Evolutionary conservation across 2,329 filamentous ascomycete species (phyloP).

Genomic region (Podosphaera fusca): DNA sequence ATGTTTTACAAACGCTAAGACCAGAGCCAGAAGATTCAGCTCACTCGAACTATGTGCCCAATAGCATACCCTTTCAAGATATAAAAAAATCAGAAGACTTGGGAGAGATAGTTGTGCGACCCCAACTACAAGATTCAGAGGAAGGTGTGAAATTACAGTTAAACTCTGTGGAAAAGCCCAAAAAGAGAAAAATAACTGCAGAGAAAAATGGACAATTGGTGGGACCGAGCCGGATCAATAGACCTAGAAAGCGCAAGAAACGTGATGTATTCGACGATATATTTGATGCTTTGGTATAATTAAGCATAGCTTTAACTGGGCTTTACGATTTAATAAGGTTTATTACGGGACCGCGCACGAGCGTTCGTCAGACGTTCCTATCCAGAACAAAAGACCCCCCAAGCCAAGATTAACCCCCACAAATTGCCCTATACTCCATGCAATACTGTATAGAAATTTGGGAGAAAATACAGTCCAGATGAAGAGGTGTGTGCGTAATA

Average conservation of each 20-base stretch:
- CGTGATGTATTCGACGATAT: slow-evolving; percentile 51
- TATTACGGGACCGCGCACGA: neutral
- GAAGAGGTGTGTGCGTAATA: slow-evolving; percentile 71
- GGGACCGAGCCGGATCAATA: too few species aligned
- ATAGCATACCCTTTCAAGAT: neutral
- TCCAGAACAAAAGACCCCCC: slow-evolving; percentile 33
- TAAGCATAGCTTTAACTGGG: neutral
- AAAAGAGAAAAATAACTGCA: neutral
- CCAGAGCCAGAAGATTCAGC: slow-evolving; percentile 1
- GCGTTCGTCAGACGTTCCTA: slow-evolving; percentile 16
- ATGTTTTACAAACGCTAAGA: slow-evolving; percentile 19
- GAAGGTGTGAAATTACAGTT: neutral
- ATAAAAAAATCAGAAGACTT: neutral
- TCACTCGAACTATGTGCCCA: neutral
- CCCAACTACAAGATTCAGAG: neutral
- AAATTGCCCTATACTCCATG: slow-evolving; percentile 72
- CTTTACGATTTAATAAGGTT: neutral
- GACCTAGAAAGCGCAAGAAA: slow-evolving; percentile 28
- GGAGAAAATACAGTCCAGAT: slow-evolving; percentile 98
- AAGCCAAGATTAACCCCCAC: slow-evolving; percentile 43
- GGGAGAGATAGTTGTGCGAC: neutral
- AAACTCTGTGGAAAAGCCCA: neutral
- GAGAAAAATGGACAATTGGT: neutral
- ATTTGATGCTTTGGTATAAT: slow-evolving; percentile 35
- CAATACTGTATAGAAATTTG: slow-evolving; percentile 81